Percentiles rank a stretch among this genome's conserved stretches.
Evolutionary conservation across 495 filamentous ascomycete genomes (phyloP).

Genomic region (Cercophora newfieldiana): DNA sequence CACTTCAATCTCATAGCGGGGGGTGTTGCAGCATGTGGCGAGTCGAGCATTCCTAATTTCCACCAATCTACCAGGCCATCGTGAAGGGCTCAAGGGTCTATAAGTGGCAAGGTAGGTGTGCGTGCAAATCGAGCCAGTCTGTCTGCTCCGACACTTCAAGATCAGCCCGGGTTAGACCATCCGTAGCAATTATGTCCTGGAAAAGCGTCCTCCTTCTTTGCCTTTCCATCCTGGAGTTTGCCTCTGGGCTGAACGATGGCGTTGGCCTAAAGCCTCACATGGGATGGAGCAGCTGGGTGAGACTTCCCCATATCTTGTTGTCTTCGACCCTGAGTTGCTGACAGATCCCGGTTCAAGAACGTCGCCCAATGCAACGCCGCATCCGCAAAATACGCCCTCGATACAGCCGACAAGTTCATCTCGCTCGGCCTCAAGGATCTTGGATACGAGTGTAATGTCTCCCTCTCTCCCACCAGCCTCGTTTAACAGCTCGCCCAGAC

Average conservation of each 20-base stretch:
- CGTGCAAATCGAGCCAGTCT: no score
- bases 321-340: neutral
- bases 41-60: neutral
- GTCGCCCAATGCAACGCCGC: slow-evolving; percentile 28
- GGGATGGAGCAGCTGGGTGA: slow-evolving; percentile 31
- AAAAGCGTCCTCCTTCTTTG: neutral
- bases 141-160: no score
- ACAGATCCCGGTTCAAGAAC: slow-evolving; percentile 14
- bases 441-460: slow-evolving; percentile 57
- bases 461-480: neutral
- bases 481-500: slow-evolving; percentile 28
- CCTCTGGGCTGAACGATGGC: slow-evolving; percentile 14
- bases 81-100: neutral
- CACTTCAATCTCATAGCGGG: neutral
- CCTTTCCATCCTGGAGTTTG: neutral
- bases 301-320: neutral
- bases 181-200: neutral
- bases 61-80: neutral
- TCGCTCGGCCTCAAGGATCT: slow-evolving; percentile 51
- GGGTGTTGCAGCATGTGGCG: neutral
- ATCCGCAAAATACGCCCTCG: slow-evolving; percentile 24
- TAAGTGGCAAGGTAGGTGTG: neutral
- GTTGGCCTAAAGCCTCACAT: slow-evolving; percentile 24
- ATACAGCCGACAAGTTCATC: slow-evolving; percentile 25
- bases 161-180: no score